Evolutionary conservation across 208 protist species (phyloP), one percentile per base, ranked within the genome.

Genomic region (Trypanosoma platydactyli): DNA sequence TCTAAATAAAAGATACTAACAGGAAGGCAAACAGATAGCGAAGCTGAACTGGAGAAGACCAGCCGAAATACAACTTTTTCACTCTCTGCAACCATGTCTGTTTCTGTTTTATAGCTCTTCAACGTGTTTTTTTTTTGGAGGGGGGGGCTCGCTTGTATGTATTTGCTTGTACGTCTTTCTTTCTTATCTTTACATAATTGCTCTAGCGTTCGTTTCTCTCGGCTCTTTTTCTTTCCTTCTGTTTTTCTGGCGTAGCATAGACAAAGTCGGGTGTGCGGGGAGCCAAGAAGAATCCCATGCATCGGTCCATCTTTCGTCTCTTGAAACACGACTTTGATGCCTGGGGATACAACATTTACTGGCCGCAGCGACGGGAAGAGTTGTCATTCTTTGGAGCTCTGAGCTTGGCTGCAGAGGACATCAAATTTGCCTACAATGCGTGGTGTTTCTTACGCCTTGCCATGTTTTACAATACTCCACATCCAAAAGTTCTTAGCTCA

Each of bases 341-440:
- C 7, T 94, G 88, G 88, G 77, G 68, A 1, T 91, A 94, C 66
- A 76, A 80, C 65, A 81, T 91, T 11, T 59, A 65, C n/a, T 94
- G 85, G 79, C 80, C 82, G 6, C 78, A 88, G 49, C 42, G 64
- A 22, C 29, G 40, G 18, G 0, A n/a, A 12, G 22, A 58, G 2
- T 68, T 84, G 9, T 73, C 80, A 5, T 58, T 89, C 0, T 58
- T 76, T 6, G 82, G 75, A 18, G 70, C 68, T 22, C 69, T 77
- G 7, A 75, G 71, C 44, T 65, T 92, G 15, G 71, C 75, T 0
- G 89, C 88, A 9, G 89, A 95, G 52, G 89, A 95, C 50, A 83
- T 92, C 48, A 95, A 95, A 55, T 95, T 95, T 48, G 89, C 89
- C 1, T 91, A 89, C 61, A 95, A 95, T 59, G 89, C 89, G 7